Percentiles rank a stretch among this genome's conserved stretches.
These are phyloP conservation scores for Phalaenopsis hybrid DNA, from an alignment of 116 monocot genomes.

Conservation along the genomic window DNA sequence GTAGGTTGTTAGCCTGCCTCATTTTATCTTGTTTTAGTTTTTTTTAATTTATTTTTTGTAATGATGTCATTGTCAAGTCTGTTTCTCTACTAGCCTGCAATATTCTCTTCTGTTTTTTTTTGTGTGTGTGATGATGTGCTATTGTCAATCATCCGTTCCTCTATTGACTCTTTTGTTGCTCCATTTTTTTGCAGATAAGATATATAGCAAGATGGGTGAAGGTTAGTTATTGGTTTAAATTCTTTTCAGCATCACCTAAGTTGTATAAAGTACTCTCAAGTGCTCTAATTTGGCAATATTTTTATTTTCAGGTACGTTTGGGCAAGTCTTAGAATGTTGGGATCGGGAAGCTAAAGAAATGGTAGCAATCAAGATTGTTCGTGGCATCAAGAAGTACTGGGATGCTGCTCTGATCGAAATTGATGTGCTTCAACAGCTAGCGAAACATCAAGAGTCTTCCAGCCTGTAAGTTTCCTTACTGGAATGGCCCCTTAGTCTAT, in stretches of 20 bases:
- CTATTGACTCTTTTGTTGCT: conserved; percentile 4
- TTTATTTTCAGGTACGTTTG: conserved; percentile 72
- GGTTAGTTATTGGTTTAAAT: conserved; percentile 37
- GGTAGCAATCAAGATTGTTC: conserved; percentile 92
- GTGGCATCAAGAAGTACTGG: conserved; percentile 77
- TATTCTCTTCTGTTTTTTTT: background rate
- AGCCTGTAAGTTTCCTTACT: conserved; percentile 41
- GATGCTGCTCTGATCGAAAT: conserved; percentile 96
- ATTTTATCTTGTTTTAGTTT: background rate
- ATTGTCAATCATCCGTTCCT: background rate
- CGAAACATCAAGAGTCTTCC: conserved; percentile 44
- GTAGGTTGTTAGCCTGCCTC: too few species aligned
- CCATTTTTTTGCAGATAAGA: conserved; percentile 57
- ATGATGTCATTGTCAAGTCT: too few species aligned
- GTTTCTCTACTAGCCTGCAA: too few species aligned
- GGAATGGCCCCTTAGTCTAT: background rate
- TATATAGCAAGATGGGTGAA: conserved; percentile 95
- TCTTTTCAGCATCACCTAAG: background rate
- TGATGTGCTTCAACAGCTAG: conserved; percentile 76
- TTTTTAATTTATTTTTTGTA: background rate
- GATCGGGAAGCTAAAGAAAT: conserved; percentile 85
- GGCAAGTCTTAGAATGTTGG: conserved; percentile 96
- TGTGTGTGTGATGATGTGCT: background rate
- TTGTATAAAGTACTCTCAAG: background rate
- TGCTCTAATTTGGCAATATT: background rate